A percentile compares a stretch with the other conserved stretches of the same genome.
Evolutionary conservation across 176 grass and related monocot species (phyloP).

Genomic region (Cenchrus purpureus): DNA sequence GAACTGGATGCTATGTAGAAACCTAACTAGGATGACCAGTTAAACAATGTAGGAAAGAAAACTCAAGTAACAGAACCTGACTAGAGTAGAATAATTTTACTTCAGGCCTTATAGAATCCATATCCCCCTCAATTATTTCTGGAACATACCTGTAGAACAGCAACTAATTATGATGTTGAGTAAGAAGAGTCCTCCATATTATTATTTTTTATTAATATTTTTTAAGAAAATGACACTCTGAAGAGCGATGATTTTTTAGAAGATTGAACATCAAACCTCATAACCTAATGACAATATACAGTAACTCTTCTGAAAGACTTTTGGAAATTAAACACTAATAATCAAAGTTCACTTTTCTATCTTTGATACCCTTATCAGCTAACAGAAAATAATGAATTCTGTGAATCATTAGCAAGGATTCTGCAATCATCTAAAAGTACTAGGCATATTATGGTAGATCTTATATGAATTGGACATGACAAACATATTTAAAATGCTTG

Average conservation of each 20-base stretch:
- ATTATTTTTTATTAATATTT: neutral
- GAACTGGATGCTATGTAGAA: conserved; percentile 19
- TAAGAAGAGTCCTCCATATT: neutral
- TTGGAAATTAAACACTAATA: neutral
- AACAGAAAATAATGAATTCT: neutral
- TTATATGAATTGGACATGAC: neutral
- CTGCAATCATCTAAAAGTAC: neutral
- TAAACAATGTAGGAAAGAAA: conserved; percentile 1
- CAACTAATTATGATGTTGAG: conserved; percentile 5
- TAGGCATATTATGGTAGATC: neutral
- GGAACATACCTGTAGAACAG: conserved; percentile 60
- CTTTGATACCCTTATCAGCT: neutral
- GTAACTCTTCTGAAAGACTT: neutral
- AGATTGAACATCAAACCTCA: neutral
- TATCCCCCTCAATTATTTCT: conserved; percentile 71
- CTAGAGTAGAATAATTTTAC: conserved; percentile 68
- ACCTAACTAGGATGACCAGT: conserved; percentile 10
- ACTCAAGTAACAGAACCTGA: conserved; percentile 35
- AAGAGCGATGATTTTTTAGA: neutral
- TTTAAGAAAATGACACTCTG: neutral
- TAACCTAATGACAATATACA: neutral
- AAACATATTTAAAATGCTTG: neutral
- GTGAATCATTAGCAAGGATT: neutral
- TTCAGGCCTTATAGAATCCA: conserved; percentile 83
- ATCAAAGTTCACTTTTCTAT: neutral